These are phyloP conservation scores for Pleomassaria siparia DNA, from an alignment of 2,329 filamentous ascomycete genomes.

Conservation along the genomic window DNA sequence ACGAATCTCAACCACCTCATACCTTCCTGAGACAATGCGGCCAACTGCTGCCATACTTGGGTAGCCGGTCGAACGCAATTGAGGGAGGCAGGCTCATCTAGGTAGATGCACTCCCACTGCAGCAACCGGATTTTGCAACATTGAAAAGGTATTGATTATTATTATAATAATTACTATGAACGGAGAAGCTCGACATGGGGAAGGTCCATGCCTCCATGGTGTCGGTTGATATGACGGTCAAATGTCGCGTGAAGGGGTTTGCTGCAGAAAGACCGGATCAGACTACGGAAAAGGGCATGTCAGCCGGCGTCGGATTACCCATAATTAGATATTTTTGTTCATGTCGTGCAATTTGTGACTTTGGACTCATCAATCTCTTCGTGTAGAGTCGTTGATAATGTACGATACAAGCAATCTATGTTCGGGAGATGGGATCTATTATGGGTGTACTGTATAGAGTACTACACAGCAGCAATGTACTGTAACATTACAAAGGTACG, in stretches of 20 bases:
- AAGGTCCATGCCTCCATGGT: not conserved
- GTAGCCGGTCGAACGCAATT: no score
- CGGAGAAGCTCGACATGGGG: not conserved
- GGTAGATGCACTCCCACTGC: no score
- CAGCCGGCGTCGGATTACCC: not conserved
- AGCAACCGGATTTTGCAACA: no score
- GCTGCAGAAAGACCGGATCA: not conserved
- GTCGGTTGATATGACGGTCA: not conserved
- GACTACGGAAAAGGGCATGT: not conserved
- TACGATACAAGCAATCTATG: constrained; percentile 17
- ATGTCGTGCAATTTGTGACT: not conserved
- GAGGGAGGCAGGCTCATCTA: no score
- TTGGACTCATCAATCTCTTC: constrained; percentile 3
- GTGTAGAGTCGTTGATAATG: constrained; percentile 15
- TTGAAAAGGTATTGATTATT: no score
- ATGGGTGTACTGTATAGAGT: not conserved
- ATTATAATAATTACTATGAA: no score
- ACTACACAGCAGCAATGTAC: no score
- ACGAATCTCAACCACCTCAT: constrained; percentile 6
- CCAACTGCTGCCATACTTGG: not conserved
- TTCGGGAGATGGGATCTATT: constrained; percentile 2
- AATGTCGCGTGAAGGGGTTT: not conserved
- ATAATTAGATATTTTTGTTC: not conserved
- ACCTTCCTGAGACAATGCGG: constrained; percentile 7
- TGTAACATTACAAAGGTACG: no score